Evolutionary conservation across 306 rosid genomes (phyloP).

Genomic region (Boehmeria nivea): DNA sequence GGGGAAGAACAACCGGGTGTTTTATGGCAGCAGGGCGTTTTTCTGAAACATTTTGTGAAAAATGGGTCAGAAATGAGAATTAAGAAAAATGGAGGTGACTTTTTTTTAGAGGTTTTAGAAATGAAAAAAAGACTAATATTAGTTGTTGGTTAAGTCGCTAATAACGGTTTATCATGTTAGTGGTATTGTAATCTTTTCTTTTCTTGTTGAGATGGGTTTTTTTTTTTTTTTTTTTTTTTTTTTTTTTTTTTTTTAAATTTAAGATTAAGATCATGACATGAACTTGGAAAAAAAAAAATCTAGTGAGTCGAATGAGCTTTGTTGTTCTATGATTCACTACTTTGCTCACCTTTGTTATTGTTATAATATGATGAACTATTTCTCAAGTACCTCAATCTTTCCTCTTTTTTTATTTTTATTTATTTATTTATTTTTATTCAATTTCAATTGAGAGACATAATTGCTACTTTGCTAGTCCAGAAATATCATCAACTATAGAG

Average conservation of each 20-base stretch:
- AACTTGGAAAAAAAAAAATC: conserved; percentile 37
- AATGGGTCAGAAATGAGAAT: no score
- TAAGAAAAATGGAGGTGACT: conserved; percentile 27
- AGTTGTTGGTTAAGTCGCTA: conserved; percentile 22
- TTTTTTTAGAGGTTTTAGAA: conserved; percentile 37
- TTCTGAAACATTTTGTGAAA: conserved; percentile 39
- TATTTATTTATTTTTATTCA: no score
- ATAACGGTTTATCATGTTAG: conserved; percentile 28
- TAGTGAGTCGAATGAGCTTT: conserved; percentile 33
- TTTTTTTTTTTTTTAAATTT: background rate
- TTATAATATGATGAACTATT: no score
- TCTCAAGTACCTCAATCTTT: no score
- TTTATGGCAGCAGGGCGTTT: conserved; percentile 94
- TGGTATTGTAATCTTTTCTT: conserved; percentile 33
- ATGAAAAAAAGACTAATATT: conserved; percentile 27
- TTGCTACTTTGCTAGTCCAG: no score
- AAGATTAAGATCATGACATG: conserved; percentile 31
- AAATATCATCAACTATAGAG: no score
- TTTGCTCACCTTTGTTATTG: background rate
- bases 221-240: conserved; percentile 3
- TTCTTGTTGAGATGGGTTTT: conserved; percentile 33
- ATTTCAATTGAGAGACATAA: no score
- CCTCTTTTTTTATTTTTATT: no score
- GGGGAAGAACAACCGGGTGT: conserved; percentile 63
- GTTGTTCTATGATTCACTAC: conserved; percentile 22